Percentiles rank a stretch among this genome's conserved stretches.
These are phyloP conservation scores for Phytopythium boreale DNA, from an alignment of 352 stramenopile genomes.

Conservation along the genomic window DNA sequence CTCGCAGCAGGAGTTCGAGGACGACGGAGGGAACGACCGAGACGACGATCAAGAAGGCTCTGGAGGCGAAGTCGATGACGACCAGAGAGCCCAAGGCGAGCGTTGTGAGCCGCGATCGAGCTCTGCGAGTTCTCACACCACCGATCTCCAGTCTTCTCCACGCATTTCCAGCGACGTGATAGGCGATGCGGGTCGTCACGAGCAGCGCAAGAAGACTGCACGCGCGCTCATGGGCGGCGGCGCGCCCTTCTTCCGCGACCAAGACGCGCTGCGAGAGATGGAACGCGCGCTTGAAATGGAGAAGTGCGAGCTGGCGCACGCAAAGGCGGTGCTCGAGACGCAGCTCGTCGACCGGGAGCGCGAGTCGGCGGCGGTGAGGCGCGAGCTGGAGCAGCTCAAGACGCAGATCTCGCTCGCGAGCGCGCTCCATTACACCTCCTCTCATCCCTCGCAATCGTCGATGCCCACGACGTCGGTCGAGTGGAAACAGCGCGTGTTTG, in stretches of 20 bases:
- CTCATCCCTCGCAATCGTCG: slow-evolving; percentile 2
- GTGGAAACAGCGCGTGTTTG: slow-evolving; percentile 40
- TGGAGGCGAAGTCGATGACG: slow-evolving; percentile 3
- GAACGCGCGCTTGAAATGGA: slow-evolving; percentile 31
- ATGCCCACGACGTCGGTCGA: slow-evolving; percentile 25
- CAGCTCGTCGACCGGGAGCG: slow-evolving; percentile 37
- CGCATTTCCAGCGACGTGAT: not conserved
- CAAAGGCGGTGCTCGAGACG: slow-evolving; percentile 25
- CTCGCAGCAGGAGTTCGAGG: slow-evolving; percentile 20
- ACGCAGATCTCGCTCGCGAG: slow-evolving; percentile 42
- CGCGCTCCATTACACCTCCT: slow-evolving; percentile 16
- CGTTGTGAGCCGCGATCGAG: slow-evolving; percentile 2
- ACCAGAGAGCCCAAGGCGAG: not conserved
- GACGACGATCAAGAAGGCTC: slow-evolving; percentile 16
- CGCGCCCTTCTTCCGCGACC: slow-evolving; percentile 49
- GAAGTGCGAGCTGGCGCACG: slow-evolving; percentile 30
- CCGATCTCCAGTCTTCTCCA: not conserved
- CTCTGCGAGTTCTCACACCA: not conserved
- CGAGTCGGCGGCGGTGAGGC: slow-evolving; percentile 28
- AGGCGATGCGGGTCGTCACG: not conserved
- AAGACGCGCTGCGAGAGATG: slow-evolving; percentile 45
- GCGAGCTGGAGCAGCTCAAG: slow-evolving; percentile 52
- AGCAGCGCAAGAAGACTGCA: not conserved
- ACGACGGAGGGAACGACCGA: slow-evolving; percentile 19
- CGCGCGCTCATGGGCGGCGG: slow-evolving; percentile 18